Conservation (phyloP, 306 rosid genomes). For the Abrus pulchellus region DNA sequence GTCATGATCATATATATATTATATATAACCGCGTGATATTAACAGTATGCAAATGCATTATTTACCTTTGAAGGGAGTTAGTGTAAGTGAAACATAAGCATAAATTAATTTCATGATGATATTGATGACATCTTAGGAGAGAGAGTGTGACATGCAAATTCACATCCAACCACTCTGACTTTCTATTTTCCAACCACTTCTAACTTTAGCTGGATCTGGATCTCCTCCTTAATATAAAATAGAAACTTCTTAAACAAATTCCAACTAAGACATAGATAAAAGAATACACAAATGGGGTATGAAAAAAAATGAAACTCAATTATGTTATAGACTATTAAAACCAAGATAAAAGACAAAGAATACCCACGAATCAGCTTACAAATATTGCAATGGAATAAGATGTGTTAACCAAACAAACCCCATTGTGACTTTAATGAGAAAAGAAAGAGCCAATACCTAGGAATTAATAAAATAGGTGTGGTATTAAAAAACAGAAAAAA, state of each 20-base stretch:
- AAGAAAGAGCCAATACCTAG: neutral
- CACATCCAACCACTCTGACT: slow-evolving; percentile 51
- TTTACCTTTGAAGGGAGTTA: slow-evolving; percentile 36
- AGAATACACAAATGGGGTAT: neutral
- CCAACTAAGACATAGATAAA: slow-evolving; percentile 38
- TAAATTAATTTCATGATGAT: slow-evolving; percentile 6
- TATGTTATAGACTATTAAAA: slow-evolving; percentile 23
- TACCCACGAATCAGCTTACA: slow-evolving; percentile 9
- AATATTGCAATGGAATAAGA: slow-evolving; percentile 7
- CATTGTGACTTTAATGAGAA: neutral
- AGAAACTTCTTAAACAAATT: slow-evolving; percentile 34
- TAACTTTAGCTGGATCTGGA: slow-evolving; percentile 33
- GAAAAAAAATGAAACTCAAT: slow-evolving; percentile 24
- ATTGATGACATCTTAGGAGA: slow-evolving; percentile 20
- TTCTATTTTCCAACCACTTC: slow-evolving; percentile 62
- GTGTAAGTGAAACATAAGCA: slow-evolving; percentile 1
- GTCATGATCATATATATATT: neutral
- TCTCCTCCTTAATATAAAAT: slow-evolving; percentile 31
- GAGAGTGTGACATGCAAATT: slow-evolving; percentile 39
- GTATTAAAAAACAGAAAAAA: neutral
- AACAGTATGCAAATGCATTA: slow-evolving; percentile 19
- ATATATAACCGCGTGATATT: neutral
- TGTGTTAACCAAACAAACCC: slow-evolving; percentile 30
- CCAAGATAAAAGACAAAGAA: slow-evolving; percentile 26
- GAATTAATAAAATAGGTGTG: neutral